Conservation (phyloP, 495 filamentous ascomycete genomes). For the Geopyxis carbonaria region DNA sequence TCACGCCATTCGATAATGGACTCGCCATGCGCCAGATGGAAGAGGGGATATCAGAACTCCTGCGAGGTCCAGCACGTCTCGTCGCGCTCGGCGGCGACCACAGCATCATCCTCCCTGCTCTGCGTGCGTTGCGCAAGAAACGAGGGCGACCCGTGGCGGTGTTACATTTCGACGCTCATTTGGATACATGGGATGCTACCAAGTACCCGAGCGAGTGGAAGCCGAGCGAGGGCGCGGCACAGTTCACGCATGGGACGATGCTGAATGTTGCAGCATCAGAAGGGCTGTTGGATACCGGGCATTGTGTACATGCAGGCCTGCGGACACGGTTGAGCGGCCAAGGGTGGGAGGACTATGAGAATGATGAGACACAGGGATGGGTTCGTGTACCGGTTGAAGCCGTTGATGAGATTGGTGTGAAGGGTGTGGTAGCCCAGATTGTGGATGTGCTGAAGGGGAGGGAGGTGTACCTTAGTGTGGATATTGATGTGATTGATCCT, state of each 20-base stretch:
- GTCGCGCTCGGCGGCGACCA: constrained; percentile 74
- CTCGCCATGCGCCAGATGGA: constrained; percentile 63
- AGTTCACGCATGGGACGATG: constrained; percentile 73
- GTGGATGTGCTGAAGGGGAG: constrained; percentile 35
- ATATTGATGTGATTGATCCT: constrained; percentile 63
- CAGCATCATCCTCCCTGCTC: constrained; percentile 55
- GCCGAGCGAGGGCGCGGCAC: not conserved
- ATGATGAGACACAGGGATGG: constrained; percentile 47
- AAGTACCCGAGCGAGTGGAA: too few species aligned
- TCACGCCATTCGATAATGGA: constrained; percentile 60
- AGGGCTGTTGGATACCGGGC: constrained; percentile 41
- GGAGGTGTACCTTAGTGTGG: constrained; percentile 53
- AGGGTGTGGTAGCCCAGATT: constrained; percentile 42
- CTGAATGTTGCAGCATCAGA: constrained; percentile 68
- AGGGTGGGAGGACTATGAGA: constrained; percentile 51
- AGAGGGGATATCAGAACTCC: constrained; percentile 50
- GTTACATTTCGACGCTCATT: constrained; percentile 65
- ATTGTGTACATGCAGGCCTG: constrained; percentile 55
- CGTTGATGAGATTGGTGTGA: constrained; percentile 49
- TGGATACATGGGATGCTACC: constrained; percentile 71
- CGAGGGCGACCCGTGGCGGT: constrained; percentile 54
- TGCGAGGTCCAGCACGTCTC: too few species aligned
- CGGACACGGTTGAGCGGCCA: constrained; percentile 52
- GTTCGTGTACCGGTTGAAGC: constrained; percentile 48
- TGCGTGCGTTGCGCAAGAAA: constrained; percentile 53